Conservation (phyloP, 2,329 filamentous ascomycete species). For the Colletotrichum trifolii region DNA sequence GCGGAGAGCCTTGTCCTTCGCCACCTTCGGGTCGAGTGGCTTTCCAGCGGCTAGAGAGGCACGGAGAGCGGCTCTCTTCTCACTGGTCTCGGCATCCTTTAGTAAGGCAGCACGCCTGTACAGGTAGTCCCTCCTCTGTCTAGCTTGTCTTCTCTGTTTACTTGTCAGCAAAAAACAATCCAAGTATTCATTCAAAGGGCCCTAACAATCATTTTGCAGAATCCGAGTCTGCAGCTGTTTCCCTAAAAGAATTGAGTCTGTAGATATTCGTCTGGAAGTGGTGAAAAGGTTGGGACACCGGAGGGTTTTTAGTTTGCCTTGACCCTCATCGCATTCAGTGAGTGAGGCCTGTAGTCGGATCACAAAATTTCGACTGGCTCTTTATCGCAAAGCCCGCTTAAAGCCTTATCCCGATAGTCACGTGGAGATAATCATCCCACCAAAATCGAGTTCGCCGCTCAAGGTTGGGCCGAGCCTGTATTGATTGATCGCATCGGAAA, state of each 20-base stretch:
- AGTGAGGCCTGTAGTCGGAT: no score
- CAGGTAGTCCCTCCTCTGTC: constrained; percentile 62
- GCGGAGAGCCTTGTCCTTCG: constrained; percentile 85
- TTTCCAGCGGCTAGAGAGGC: constrained; percentile 90
- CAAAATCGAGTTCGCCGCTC: constrained; percentile 17
- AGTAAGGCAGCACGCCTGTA: constrained; percentile 89
- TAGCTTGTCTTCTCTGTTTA: constrained; percentile 12
- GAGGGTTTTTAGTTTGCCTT: no score
- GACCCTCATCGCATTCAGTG: no score
- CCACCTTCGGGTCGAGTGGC: constrained; percentile 82
- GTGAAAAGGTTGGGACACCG: no score
- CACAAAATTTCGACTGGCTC: no score
- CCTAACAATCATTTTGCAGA: no score
- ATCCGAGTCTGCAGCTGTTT: no score
- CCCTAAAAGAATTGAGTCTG: no score
- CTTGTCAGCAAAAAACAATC: neutral
- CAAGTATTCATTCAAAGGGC: no score
- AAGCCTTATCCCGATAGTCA: constrained; percentile 7
- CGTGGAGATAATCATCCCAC: constrained; percentile 24
- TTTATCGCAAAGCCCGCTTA: neutral
- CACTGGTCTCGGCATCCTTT: constrained; percentile 90
- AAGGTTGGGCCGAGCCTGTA: neutral
- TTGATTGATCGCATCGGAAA: constrained; percentile 2
- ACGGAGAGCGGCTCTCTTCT: constrained; percentile 89
- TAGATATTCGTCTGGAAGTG: no score